Percentiles rank a stretch among this genome's conserved stretches.
These are phyloP conservation scores for Exophiala oligosperma DNA, from an alignment of 2,329 filamentous ascomycete species.

Conservation along the genomic window DNA sequence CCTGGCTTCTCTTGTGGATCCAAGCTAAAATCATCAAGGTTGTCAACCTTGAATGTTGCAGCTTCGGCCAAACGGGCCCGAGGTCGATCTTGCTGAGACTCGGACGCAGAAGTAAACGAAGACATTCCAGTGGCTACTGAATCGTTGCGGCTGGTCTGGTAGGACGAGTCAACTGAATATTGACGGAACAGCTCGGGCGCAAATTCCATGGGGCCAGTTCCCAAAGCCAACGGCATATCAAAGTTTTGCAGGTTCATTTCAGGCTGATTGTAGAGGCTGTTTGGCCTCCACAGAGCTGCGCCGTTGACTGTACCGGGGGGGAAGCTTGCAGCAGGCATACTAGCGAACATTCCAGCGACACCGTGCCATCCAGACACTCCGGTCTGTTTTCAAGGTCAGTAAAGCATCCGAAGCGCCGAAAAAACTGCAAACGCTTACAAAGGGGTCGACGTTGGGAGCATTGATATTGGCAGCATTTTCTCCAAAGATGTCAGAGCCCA, in stretches of 20 bases:
- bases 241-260: too few relatives aligned
- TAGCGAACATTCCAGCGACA: too few relatives aligned
- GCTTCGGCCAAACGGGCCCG: background rate
- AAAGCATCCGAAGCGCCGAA: too few relatives aligned
- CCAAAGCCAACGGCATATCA: background rate
- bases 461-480: too few relatives aligned
- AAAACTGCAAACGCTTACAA: too few relatives aligned
- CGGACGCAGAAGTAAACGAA: constrained; percentile 6
- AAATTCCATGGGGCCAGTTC: background rate
- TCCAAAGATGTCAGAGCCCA: background rate
- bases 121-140: constrained; percentile 4
- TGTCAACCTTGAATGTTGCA: background rate
- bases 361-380: too few relatives aligned
- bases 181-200: background rate
- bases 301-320: too few relatives aligned
- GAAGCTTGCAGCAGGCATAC: too few relatives aligned
- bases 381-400: too few relatives aligned
- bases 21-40: background rate
- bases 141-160: background rate
- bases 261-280: background rate
- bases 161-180: background rate
- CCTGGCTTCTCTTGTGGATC: background rate
- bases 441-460: too few relatives aligned
- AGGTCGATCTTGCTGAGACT: background rate
- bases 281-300: too few relatives aligned